Conservation (phyloP, 495 filamentous ascomycete genomes). For the Neurospora sp. region DNA sequence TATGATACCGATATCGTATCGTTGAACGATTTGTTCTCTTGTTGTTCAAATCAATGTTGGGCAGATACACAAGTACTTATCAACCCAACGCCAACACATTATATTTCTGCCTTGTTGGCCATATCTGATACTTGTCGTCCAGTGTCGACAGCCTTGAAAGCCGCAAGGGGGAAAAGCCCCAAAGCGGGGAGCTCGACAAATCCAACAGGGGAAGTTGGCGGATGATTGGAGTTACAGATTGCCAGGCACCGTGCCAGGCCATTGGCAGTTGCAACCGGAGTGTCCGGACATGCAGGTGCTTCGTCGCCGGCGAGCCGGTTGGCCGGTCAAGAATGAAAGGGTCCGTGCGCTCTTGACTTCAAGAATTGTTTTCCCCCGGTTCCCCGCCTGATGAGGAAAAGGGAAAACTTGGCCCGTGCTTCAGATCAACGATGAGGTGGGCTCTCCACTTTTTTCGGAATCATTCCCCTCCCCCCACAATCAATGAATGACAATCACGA, state of each 20-base stretch:
- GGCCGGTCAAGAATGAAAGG: not conserved
- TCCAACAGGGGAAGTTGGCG: too few species aligned
- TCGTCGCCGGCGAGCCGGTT: not conserved
- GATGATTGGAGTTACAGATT: not conserved
- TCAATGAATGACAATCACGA: not conserved
- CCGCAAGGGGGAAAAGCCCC: not conserved
- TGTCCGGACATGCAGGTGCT: not conserved
- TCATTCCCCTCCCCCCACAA: not conserved
- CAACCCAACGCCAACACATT: not conserved
- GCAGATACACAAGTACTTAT: not conserved
- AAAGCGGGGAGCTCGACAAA: not conserved
- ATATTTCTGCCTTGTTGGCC: not conserved
- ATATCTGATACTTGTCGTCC: not conserved
- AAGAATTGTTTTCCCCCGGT: not conserved
- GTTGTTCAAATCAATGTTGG: too few species aligned
- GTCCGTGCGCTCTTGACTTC: not conserved
- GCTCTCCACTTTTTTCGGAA: not conserved
- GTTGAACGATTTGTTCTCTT: too few species aligned
- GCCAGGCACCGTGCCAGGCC: not conserved
- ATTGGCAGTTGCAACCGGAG: not conserved
- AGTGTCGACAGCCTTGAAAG: not conserved
- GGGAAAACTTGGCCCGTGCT: not conserved
- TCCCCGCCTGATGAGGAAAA: too few species aligned
- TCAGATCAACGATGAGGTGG: not conserved
- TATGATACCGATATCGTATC: too few species aligned